These are phyloP conservation scores for Amanita exitialis DNA, from an alignment of 768 basidiomycete species.

Conservation along the genomic window DNA sequence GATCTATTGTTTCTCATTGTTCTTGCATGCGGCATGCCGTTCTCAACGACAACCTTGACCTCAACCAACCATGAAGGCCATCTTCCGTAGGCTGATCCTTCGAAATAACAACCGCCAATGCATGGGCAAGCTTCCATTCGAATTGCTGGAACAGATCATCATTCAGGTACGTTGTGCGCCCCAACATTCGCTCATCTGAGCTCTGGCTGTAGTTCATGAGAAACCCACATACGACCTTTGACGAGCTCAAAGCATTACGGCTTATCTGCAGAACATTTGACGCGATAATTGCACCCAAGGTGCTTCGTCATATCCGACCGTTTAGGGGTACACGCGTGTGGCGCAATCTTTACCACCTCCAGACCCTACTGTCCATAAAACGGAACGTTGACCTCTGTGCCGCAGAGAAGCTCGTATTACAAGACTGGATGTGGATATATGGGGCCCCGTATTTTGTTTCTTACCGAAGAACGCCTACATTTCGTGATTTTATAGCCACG, in stretches of 20 bases:
- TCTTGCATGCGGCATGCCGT: no score
- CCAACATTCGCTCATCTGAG: not conserved
- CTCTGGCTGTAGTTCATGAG: not conserved
- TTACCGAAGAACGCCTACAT: not conserved
- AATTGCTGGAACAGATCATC: not conserved
- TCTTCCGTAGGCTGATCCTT: no score
- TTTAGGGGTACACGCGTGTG: not conserved
- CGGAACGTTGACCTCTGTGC: not conserved
- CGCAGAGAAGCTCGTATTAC: not conserved
- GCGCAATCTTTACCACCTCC: not conserved
- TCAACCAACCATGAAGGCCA: no score
- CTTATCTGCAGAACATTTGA: not conserved
- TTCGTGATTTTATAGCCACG: not conserved
- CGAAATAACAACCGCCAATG: no score
- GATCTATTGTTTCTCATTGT: no score
- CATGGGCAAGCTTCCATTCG: not conserved
- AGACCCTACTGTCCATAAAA: not conserved
- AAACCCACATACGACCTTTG: conserved; percentile 2
- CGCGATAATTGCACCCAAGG: not conserved
- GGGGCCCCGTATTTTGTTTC: not conserved
- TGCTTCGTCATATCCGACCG: not conserved
- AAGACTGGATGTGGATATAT: not conserved
- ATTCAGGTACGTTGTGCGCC: not conserved
- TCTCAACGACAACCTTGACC: no score
- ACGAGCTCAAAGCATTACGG: not conserved